Percentiles rank a stretch among this genome's conserved stretches.
Conservation (phyloP, 2,329 filamentous ascomycete genomes). For the Chaetomium olivaceum region DNA sequence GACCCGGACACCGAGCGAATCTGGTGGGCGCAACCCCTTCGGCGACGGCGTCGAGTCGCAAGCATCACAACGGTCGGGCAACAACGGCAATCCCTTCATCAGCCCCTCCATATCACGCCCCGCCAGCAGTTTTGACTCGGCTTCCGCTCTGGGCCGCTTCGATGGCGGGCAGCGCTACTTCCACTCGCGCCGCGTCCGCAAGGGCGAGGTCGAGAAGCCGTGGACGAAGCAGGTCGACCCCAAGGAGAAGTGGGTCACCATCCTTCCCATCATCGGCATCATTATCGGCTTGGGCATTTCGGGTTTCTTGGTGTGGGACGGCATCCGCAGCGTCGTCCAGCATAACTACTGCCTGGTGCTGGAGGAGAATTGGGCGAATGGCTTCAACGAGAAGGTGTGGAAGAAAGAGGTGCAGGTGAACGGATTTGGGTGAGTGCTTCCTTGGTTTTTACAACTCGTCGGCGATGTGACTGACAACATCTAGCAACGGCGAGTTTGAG, state of each 20-base stretch:
- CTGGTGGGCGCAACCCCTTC: slow-evolving; percentile 44
- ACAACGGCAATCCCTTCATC: slow-evolving; percentile 46
- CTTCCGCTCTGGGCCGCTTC: slow-evolving; percentile 43
- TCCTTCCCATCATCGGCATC: slow-evolving; percentile 73
- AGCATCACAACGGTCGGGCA: slow-evolving; percentile 38
- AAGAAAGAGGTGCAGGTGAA: slow-evolving; percentile 73
- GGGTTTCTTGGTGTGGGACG: slow-evolving; percentile 74
- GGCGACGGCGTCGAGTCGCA: slow-evolving; percentile 43
- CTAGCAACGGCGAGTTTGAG: slow-evolving; percentile 78
- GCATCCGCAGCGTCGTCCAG: slow-evolving; percentile 67
- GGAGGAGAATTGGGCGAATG: slow-evolving; percentile 63
- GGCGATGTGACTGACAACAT: background rate
- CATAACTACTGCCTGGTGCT: slow-evolving; percentile 72
- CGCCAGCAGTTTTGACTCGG: slow-evolving; percentile 50
- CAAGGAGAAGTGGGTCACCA: slow-evolving; percentile 83
- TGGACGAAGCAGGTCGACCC: slow-evolving; percentile 74
- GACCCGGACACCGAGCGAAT: slow-evolving; percentile 46
- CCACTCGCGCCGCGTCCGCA: slow-evolving; percentile 70
- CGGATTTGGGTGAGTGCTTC: slow-evolving; percentile 66
- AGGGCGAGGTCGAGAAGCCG: slow-evolving; percentile 72
- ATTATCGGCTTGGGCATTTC: slow-evolving; percentile 66
- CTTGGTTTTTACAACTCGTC: background rate
- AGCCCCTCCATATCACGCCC: slow-evolving; percentile 50
- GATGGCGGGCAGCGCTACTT: slow-evolving; percentile 61
- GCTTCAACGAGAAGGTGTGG: slow-evolving; percentile 64